Evolutionary conservation across 768 basidiomycete genomes (phyloP), one percentile per base, ranked within the genome.

Genomic region (Kwoniella newhampshirensis): DNA sequence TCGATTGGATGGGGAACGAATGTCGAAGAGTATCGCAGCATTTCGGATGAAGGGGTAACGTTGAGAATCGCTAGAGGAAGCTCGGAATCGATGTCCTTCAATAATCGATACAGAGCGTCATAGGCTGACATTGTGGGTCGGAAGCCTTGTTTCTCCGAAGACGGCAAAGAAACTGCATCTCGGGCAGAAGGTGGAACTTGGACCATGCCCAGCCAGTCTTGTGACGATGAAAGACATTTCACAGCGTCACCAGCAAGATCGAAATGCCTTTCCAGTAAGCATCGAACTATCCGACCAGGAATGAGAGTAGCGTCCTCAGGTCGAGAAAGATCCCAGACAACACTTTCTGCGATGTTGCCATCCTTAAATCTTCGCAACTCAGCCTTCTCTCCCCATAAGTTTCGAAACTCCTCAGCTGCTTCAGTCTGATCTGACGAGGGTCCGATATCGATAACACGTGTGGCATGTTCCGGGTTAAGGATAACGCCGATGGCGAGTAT

Each of bases 341-440:
- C 91, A 64, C 88, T 90, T 75, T 97, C 91, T 4, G 83, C 71
- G 60, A 98, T 97, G 17, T 87, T 82, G 1, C 94, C 94, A 67
- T 99, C 93, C 75, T 97, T 93, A 81, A 99, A 99, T 36, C 93
- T 83, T 5, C 96, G 83, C 17, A 97, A 79, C 70, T 98, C 94
- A 0, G 92, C 86, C 75, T 91, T 94, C 36, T 83, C 79, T 0
- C 93, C 94, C 96, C 96, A 99, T 63, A 98, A 79, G 4, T 84
- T 82, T 21, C 86, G 84, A 81, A 96, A 99, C 2, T 79, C 80
- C 42, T 81, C 77, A 26, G 69, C 70, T 0, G 82, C 79, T 4
- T 76, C 80, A 3, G 64, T 27, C 9, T 78, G 73, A 17, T 48
- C 78, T 2, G 85, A 88, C 0, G 86, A 74, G 1, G 94, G 94